Evolutionary conservation across 73 alveolate genomes (phyloP).

Genomic region (Chromera velia): DNA sequence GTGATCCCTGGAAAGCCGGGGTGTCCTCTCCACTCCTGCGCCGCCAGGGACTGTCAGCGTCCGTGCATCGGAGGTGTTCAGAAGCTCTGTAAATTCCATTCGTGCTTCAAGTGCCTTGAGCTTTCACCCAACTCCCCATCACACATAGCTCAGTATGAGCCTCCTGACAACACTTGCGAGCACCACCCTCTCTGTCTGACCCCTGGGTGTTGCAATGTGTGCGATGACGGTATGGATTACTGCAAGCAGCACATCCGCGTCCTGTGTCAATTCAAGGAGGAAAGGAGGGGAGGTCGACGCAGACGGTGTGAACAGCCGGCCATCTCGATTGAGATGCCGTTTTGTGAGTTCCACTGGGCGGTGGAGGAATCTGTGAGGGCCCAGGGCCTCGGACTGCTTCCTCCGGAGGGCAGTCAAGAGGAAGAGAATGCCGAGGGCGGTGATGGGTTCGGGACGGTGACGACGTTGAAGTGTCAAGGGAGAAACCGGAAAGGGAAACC

Average conservation of each 20-base stretch:
- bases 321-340: background rate
- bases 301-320: background rate
- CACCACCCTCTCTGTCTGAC: constrained; percentile 1
- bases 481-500: constrained; percentile 11
- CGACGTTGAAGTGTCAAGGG: too few relatives aligned
- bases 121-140: background rate
- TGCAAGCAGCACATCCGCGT: constrained; percentile 8
- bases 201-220: constrained; percentile 2
- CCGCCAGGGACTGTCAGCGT: background rate
- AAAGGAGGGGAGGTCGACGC: background rate
- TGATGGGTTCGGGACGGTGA: too few relatives aligned
- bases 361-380: too few relatives aligned
- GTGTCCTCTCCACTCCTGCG: constrained; percentile 15
- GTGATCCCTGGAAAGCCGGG: constrained; percentile 6
- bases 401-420: background rate
- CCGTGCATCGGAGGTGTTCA: background rate
- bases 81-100: constrained; percentile 6
- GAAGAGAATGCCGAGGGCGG: background rate
- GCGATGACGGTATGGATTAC: constrained; percentile 5
- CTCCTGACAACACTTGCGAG: constrained; percentile 14
- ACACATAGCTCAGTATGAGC: constrained; percentile 3
- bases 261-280: background rate
- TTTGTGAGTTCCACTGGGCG: background rate
- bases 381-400: too few relatives aligned
- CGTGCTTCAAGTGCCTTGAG: constrained; percentile 7